phyloP scores from a whole-genome alignment of 2,329 filamentous ascomycete species.

The Xylariaceae sp. region DNA sequence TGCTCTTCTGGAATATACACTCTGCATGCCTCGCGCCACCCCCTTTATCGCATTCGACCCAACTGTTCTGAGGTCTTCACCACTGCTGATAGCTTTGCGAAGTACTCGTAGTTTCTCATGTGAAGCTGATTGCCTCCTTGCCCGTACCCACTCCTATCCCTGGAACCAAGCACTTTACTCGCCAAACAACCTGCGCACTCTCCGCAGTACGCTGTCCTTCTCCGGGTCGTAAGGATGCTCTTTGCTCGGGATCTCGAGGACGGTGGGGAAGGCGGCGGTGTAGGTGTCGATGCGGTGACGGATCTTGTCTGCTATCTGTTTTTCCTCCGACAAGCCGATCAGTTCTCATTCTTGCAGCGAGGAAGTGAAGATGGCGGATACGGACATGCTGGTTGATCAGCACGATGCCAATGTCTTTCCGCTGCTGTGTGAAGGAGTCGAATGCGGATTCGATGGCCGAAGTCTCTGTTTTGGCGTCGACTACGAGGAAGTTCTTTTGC shows the following conservation, averaged over 20 bases:
- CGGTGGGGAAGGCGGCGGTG: conserved; percentile 89
- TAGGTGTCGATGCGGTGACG: conserved; percentile 85
- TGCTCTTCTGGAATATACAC: too few species aligned
- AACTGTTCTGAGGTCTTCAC: too few species aligned
- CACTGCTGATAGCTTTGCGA: too few species aligned
- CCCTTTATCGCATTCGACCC: too few species aligned
- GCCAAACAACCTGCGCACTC: conserved; percentile 67
- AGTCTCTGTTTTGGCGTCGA: conserved; percentile 89
- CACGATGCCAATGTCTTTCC: conserved; percentile 95
- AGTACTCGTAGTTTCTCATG: too few species aligned
- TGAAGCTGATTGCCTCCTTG: too few species aligned
- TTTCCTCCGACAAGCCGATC: neutral
- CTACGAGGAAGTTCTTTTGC: conserved; percentile 97
- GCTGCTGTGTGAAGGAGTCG: conserved; percentile 78
- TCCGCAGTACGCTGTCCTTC: conserved; percentile 93
- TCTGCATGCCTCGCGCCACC: too few species aligned
- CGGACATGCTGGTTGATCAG: conserved; percentile 96
- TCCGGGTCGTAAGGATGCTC: conserved; percentile 98
- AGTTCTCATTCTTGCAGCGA: neutral
- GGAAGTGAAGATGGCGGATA: conserved; percentile 10
- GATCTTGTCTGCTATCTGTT: conserved; percentile 88
- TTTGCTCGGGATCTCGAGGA: conserved; percentile 97
- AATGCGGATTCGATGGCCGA: conserved; percentile 86
- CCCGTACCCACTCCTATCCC: neutral
- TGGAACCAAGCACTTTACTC: conserved; percentile 47